Conservation (phyloP, 2,329 filamentous ascomycete genomes). For the Dothistroma septosporum region DNA sequence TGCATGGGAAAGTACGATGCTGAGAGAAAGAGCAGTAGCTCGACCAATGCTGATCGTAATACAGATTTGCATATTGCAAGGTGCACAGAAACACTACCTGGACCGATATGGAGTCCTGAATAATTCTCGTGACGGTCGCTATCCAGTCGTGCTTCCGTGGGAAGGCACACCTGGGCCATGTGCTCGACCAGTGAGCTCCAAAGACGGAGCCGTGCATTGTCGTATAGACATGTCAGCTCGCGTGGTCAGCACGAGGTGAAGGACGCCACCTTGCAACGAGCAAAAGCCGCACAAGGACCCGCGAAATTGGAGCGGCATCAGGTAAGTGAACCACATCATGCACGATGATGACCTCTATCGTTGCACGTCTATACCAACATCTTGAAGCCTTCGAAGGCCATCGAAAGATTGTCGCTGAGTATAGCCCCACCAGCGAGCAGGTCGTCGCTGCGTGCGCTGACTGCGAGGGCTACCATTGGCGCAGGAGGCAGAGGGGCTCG, state of each 20-base stretch:
- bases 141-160: neutral
- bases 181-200: neutral
- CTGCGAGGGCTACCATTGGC: neutral
- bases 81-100: neutral
- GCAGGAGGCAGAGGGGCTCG: neutral
- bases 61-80: neutral
- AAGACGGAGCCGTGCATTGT: neutral
- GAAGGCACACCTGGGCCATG: neutral
- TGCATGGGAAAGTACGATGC: neutral
- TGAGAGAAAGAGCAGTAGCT: neutral
- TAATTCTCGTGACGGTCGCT: neutral
- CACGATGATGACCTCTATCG: neutral
- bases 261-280: neutral
- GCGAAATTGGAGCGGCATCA: neutral
- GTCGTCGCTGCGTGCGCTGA: neutral
- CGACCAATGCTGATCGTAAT: neutral
- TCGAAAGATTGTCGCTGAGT: neutral
- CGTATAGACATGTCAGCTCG: neutral
- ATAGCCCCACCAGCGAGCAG: neutral
- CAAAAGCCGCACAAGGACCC: neutral
- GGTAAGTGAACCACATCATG: neutral
- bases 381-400: neutral
- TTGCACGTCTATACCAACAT: neutral
- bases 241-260: neutral
- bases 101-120: constrained; percentile 7